Evolutionary conservation across 495 filamentous ascomycete genomes (phyloP).

Genomic region (Aspergillus leporis): DNA sequence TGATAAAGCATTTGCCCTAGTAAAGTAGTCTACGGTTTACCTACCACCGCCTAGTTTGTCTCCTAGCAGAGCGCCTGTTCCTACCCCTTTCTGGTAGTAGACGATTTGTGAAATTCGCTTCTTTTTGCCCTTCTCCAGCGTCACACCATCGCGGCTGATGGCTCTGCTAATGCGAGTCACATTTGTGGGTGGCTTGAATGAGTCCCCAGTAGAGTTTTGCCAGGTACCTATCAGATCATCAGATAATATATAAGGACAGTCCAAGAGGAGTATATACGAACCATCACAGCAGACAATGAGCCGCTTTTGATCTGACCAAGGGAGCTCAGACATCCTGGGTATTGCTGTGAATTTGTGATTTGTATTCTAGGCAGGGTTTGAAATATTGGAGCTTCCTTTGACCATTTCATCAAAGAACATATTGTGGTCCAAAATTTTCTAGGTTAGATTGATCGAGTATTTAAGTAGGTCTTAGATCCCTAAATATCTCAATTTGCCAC

Average conservation of each 20-base stretch:
- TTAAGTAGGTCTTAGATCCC: too few relatives aligned
- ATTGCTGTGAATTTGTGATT: too few relatives aligned
- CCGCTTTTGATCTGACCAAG: constrained; percentile 25
- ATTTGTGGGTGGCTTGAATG: constrained; percentile 41
- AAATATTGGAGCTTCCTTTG: too few relatives aligned
- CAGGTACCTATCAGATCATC: constrained; percentile 36
- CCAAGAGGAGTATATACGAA: not conserved
- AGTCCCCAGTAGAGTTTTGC: constrained; percentile 33
- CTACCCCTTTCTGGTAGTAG: constrained; percentile 58
- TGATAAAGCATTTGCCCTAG: too few relatives aligned
- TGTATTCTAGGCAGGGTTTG: too few relatives aligned
- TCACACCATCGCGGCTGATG: constrained; percentile 27
- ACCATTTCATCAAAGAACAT: too few relatives aligned
- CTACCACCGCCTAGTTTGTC: constrained; percentile 23
- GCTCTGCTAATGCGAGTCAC: constrained; percentile 44
- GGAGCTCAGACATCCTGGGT: too few relatives aligned
- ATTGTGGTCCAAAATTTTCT: too few relatives aligned
- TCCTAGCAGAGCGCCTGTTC: constrained; percentile 35
- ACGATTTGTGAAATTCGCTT: constrained; percentile 48
- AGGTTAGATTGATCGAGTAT: too few relatives aligned
- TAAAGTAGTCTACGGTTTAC: too few relatives aligned
- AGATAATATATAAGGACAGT: not conserved
- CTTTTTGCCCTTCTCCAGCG: constrained; percentile 22
- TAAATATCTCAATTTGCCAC: too few relatives aligned
- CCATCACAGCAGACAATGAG: constrained; percentile 49